Percentiles rank a stretch among this genome's conserved stretches.
Conservation (phyloP, 2,329 filamentous ascomycete species). For the Colletotrichum navitas region DNA sequence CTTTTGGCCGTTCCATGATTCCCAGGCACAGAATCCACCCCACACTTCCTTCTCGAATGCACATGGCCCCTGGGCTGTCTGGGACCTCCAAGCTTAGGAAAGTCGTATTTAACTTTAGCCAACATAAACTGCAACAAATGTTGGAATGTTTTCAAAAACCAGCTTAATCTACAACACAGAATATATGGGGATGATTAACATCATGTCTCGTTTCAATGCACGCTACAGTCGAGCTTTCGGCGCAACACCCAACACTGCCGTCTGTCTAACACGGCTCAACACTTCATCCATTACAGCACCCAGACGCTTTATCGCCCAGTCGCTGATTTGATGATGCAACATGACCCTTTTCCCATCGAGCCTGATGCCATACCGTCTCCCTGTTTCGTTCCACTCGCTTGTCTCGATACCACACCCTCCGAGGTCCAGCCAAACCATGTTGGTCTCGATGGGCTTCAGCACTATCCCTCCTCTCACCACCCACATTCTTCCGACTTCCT, state of each 20-base stretch:
- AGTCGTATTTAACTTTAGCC: neutral
- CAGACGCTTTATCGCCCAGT: conserved; percentile 21
- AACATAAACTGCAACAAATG: neutral
- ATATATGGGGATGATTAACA: too few species aligned
- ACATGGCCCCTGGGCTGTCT: neutral
- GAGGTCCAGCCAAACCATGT: conserved; percentile 78
- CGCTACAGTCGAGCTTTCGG: conserved; percentile 24
- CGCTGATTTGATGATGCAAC: conserved; percentile 37
- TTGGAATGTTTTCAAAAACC: too few species aligned
- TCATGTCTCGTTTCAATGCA: neutral
- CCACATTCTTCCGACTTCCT: conserved; percentile 73
- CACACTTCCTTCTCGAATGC: neutral
- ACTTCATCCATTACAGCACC: conserved; percentile 17
- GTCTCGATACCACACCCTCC: neutral
- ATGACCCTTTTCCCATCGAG: conserved; percentile 36
- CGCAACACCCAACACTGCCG: neutral
- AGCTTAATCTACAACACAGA: neutral
- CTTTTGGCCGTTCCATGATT: conserved; percentile 46
- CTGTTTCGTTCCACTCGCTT: conserved; percentile 24
- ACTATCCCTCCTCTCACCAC: conserved; percentile 72
- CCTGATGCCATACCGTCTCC: conserved; percentile 12
- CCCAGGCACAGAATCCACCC: neutral
- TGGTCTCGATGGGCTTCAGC: conserved; percentile 76
- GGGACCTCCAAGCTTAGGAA: neutral
- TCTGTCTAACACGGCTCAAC: neutral